Conservation (phyloP, 2,329 filamentous ascomycete genomes). For the Epichloe baconii region DNA sequence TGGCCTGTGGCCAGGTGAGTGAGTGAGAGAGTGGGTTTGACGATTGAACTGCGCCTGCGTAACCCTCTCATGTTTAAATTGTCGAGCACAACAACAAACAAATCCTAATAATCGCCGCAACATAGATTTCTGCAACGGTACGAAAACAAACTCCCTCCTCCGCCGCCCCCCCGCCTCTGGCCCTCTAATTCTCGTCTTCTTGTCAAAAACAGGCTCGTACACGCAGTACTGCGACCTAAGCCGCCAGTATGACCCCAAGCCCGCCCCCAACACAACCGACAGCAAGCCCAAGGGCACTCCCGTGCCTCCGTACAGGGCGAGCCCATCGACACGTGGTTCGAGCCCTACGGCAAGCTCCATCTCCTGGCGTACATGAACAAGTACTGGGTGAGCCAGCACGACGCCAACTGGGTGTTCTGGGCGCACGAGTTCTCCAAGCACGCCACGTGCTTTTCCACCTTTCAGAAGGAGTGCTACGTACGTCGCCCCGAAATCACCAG, state of each 20-base stretch:
- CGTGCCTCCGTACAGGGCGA: slow-evolving; percentile 47
- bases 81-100: no score
- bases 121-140: slow-evolving; percentile 32
- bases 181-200: slow-evolving; percentile 8
- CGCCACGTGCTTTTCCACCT: slow-evolving; percentile 53
- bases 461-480: slow-evolving; percentile 49
- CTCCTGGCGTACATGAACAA: slow-evolving; percentile 53
- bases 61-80: no score
- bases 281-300: slow-evolving; percentile 36
- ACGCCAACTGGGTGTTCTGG: slow-evolving; percentile 48
- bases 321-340: slow-evolving; percentile 44
- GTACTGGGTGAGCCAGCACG: slow-evolving; percentile 46
- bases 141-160: no score
- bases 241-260: slow-evolving; percentile 50
- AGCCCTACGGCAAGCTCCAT: slow-evolving; percentile 43
- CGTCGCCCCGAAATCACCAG: not conserved
- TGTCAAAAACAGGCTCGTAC: slow-evolving; percentile 33
- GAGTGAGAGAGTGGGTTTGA: slow-evolving; percentile 9
- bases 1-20: slow-evolving; percentile 39
- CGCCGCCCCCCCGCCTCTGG: not conserved
- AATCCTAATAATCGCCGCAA: no score
- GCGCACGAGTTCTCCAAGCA: slow-evolving; percentile 57
- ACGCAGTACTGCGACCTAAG: slow-evolving; percentile 55
- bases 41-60: no score
- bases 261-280: slow-evolving; percentile 50